These are phyloP conservation scores for Fonsecaea nubica DNA, from an alignment of 2,329 filamentous ascomycete genomes.

Conservation along the genomic window DNA sequence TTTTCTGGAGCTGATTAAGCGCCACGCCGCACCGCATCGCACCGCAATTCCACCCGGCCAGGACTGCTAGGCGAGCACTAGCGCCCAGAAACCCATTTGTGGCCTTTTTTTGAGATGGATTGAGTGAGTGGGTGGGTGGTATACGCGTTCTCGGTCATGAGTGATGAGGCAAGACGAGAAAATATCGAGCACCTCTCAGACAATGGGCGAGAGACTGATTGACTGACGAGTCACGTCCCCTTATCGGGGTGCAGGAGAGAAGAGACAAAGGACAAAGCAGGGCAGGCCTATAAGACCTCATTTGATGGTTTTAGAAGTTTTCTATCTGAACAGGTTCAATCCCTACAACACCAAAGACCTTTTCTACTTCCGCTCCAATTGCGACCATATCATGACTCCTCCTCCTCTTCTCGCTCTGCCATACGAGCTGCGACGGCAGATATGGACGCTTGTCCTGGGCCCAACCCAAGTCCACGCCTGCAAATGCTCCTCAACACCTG, in stretches of 20 bases:
- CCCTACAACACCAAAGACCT: not conserved
- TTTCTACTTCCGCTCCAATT: not conserved
- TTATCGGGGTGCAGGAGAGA: not conserved
- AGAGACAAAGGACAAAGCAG: not conserved
- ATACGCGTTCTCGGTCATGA: not conserved
- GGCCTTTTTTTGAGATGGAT: not conserved
- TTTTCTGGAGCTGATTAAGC: not conserved
- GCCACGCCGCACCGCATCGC: not conserved
- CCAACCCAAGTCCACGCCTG: slow-evolving; percentile 20
- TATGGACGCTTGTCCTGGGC: slow-evolving; percentile 23
- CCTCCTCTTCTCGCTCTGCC: slow-evolving; percentile 21
- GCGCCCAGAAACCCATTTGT: not conserved
- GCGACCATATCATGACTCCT: slow-evolving; percentile 1
- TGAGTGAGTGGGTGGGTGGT: not conserved
- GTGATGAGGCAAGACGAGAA: not conserved
- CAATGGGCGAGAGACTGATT: not conserved
- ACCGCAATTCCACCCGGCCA: not conserved
- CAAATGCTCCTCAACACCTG: slow-evolving; percentile 15
- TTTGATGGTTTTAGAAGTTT: not conserved
- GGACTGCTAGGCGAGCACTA: not conserved
- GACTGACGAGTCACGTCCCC: not conserved
- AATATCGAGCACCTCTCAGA: not conserved
- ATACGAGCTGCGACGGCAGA: slow-evolving; percentile 28
- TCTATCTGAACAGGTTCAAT: not conserved
- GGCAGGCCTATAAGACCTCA: not conserved